These are phyloP conservation scores for Bonia amplexicaulis DNA, from an alignment of 176 grass and related monocot genomes.

Conservation along the genomic window DNA sequence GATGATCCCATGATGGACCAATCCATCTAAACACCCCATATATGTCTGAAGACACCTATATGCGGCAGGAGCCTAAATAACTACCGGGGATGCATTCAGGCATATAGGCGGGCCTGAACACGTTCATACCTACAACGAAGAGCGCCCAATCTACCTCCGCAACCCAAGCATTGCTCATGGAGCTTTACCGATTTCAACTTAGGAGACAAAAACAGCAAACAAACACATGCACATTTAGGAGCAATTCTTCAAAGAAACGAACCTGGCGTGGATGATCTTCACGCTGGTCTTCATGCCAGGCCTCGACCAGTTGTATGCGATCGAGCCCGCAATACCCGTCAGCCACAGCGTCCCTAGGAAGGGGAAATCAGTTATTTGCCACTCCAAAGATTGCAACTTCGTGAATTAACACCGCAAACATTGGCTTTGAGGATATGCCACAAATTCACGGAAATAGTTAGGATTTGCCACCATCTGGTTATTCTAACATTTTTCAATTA, in stretches of 20 bases:
- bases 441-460: no score
- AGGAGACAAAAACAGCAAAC: not conserved
- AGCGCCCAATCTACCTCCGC: not conserved
- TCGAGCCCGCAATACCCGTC: conserved; percentile 57
- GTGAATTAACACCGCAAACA: no score
- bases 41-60: not conserved
- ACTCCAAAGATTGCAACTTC: no score
- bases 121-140: not conserved
- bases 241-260: not conserved
- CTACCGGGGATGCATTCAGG: not conserved
- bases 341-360: conserved; percentile 52
- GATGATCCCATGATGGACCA: no score
- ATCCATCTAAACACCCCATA: not conserved
- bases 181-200: not conserved
- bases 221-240: not conserved
- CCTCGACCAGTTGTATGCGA: conserved; percentile 88
- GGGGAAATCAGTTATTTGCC: no score
- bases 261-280: conserved; percentile 93
- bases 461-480: no score
- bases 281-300: conserved; percentile 91
- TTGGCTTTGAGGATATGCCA: no score
- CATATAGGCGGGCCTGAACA: not conserved
- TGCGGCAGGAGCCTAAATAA: not conserved
- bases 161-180: not conserved
- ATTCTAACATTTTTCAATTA: no score